Evolutionary conservation across 148 eudicot genomes (phyloP).

Genomic region (Amaranthus hypochondriacus): DNA sequence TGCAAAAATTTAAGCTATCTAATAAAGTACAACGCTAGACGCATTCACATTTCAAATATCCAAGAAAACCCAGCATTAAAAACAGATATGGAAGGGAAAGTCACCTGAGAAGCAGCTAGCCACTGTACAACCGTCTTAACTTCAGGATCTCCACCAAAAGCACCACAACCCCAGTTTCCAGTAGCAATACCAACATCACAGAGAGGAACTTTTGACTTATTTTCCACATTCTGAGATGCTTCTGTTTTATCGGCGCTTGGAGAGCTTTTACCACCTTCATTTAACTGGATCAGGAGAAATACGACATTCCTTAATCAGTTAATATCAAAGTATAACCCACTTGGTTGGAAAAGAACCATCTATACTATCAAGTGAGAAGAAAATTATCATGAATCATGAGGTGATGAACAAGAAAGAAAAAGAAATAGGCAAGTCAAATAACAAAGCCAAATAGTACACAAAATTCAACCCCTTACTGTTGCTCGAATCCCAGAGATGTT

Average conservation of each 20-base stretch:
- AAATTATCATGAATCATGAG: not conserved
- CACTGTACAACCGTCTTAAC: constrained; percentile 77
- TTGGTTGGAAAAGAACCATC: constrained; percentile 1
- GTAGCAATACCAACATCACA: constrained; percentile 62
- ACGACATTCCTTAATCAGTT: constrained; percentile 12
- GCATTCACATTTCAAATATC: not conserved
- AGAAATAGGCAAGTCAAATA: not conserved
- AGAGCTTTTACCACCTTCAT: constrained; percentile 18
- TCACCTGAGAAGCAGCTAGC: constrained; percentile 97
- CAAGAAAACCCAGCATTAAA: not conserved
- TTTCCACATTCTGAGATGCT: constrained; percentile 12
- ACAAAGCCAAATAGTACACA: constrained; percentile 2
- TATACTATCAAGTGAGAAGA: not conserved
- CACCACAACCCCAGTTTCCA: constrained; percentile 99
- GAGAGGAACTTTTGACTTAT: constrained; percentile 22
- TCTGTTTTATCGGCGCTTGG: constrained; percentile 18
- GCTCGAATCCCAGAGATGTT: constrained; percentile 23
- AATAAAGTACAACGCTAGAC: not conserved
- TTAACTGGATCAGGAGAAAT: constrained; percentile 13
- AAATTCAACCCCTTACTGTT: constrained; percentile 28
- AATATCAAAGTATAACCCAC: not conserved
- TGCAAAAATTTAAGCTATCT: not conserved
- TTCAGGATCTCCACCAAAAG: constrained; percentile 98
- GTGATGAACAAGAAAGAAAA: not conserved
- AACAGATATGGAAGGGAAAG: constrained; percentile 11